phyloP scores from a whole-genome alignment of 2,329 filamentous ascomycete genomes.

The Clarireedia monteithiana region DNA sequence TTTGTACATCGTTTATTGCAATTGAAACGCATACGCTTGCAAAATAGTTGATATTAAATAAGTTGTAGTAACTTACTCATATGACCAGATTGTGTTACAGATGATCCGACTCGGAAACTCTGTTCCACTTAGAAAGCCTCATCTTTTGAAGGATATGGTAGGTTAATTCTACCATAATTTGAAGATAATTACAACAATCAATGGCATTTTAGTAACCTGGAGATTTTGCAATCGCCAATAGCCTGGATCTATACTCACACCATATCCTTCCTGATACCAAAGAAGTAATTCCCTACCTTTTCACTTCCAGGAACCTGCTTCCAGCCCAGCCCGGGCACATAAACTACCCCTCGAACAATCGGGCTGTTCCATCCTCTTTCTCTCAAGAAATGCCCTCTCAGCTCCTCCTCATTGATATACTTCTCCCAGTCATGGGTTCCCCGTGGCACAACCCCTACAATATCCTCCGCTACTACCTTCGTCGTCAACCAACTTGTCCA shows the following conservation, averaged over 20 bases:
- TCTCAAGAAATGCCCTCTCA: constrained; percentile 48
- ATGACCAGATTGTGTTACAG: too few relatives aligned
- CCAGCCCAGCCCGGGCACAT: constrained; percentile 88
- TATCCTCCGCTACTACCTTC: constrained; percentile 82
- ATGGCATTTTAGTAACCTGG: too few relatives aligned
- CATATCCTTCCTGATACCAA: constrained; percentile 60
- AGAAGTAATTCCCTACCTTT: constrained; percentile 91
- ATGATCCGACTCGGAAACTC: too few relatives aligned
- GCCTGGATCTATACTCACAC: neutral
- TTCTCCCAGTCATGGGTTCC: constrained; percentile 96
- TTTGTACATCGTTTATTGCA: too few relatives aligned
- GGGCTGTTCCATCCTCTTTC: constrained; percentile 51
- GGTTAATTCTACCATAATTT: too few relatives aligned
- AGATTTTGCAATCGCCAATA: neutral
- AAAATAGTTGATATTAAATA: too few relatives aligned
- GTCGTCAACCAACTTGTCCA: constrained; percentile 88
- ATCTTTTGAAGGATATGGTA: too few relatives aligned
- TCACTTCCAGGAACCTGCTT: constrained; percentile 74
- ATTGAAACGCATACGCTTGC: too few relatives aligned
- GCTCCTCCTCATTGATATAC: constrained; percentile 83
- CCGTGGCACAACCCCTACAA: constrained; percentile 77
- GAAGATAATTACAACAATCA: too few relatives aligned
- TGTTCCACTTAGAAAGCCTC: too few relatives aligned
- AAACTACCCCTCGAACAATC: constrained; percentile 72
- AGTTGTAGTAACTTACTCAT: too few relatives aligned